Conservation (phyloP, 1,139 yeast genomes). For the Lipomyces yarrowii region DNA sequence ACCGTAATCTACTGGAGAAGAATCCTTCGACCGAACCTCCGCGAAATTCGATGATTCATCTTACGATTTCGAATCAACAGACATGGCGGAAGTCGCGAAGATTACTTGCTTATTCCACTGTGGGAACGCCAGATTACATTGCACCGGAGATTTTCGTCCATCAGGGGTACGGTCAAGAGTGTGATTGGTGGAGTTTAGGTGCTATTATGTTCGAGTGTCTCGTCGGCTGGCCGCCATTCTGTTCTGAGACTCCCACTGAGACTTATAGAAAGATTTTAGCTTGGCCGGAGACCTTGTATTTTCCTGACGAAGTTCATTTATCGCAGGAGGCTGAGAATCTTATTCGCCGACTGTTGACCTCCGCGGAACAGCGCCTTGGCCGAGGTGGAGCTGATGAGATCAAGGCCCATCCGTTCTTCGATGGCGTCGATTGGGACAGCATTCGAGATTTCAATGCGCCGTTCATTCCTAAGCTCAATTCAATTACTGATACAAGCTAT, state of each 20-base stretch:
- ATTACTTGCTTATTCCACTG: constrained; percentile 97
- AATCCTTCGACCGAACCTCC: constrained; percentile 39
- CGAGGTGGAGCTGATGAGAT: constrained; percentile 94
- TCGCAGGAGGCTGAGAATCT: constrained; percentile 94
- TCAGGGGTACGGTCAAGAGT: constrained; percentile 98
- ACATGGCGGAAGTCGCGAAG: constrained; percentile 98
- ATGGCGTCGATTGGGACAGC: constrained; percentile 84
- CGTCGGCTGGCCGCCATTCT: constrained; percentile 99
- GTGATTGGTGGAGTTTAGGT: constrained; percentile 99
- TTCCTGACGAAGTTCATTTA: constrained; percentile 94
- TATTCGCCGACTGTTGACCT: constrained; percentile 78
- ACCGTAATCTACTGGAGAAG: constrained; percentile 64
- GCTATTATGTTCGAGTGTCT: constrained; percentile 98
- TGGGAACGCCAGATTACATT: constrained; percentile 98
- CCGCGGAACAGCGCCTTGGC: constrained; percentile 85
- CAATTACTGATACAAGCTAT: constrained; percentile 94
- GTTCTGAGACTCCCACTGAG: constrained; percentile 98
- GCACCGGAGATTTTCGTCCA: constrained; percentile 97
- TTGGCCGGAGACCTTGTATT: constrained; percentile 90
- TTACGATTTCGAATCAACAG: constrained; percentile 94
- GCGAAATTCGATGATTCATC: constrained; percentile 84
- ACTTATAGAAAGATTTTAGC: constrained; percentile 92
- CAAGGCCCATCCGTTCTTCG: constrained; percentile 72
- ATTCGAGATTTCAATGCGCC: constrained; percentile 95
- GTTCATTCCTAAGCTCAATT: constrained; percentile 78